Evolutionary conservation across 2,329 filamentous ascomycete species (phyloP), one percentile per base, ranked within the genome.

Genomic region (Sarocladium brachiariae): DNA sequence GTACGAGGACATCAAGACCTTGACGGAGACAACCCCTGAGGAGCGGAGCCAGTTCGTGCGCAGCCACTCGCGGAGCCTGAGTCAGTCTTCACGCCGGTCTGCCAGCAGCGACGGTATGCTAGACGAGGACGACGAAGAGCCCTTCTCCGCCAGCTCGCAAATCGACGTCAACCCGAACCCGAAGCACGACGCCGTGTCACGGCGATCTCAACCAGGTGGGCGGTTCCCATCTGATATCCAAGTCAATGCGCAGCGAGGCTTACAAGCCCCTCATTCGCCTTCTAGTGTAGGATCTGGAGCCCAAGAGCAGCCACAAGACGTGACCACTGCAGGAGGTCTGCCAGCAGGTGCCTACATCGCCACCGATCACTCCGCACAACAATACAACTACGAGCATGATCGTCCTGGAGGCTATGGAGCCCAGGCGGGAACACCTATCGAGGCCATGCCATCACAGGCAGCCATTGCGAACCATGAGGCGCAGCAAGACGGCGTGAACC

Each of bases 211-310:
- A 78, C 84, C 89, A 83, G 92, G 91, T 84, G 92, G 92, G 76
- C 84, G 91, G 69, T 99, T 99, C 74, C 92, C 92, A 71, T 95
- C 88, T 71, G 91, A 96, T 75, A 75, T 97, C 61, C 83, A 90
- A 73, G 80, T 95, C 67, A 87, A 90, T 68, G 74, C 77, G 55
- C 72, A 81, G 65, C 84, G 88, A 74, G 84, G 87, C 76, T 83
- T 89, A 82, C 85, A 90, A 70, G 83, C 81, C 64, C 81, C 86
- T 64, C 75, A 84, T 65, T 89, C 87, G 63, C 86, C 87, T 54
- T 88, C 87, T 76, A 95, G 88, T 75, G 82, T 84, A 68, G 89
- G 84, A 67, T 91, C 87, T 59, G 82, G 78, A 56, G 70, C 70
- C 58, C 65, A 70, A 56, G 45, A 52, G 31, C 37, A 39, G 30